A percentile compares a stretch with the other conserved stretches of the same genome.
Evolutionary conservation across 306 rosid genomes (phyloP).

Genomic region (Fragaria nilgerrensis): DNA sequence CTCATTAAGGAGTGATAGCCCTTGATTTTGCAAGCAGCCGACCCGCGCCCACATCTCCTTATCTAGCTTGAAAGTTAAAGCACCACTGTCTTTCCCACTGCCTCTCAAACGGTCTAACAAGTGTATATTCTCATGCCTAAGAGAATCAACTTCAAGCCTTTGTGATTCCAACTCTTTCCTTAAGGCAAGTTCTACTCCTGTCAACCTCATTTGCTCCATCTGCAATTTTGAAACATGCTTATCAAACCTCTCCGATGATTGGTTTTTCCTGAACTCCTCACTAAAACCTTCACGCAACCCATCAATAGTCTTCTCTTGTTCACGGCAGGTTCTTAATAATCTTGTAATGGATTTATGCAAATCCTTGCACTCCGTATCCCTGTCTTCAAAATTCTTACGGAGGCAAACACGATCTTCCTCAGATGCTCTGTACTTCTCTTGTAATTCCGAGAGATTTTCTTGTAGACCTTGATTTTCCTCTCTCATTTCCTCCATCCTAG

Average conservation of each 20-base stretch:
- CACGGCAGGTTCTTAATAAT: conserved; percentile 70
- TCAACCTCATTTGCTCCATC: conserved; percentile 79
- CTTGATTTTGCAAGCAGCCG: conserved; percentile 79
- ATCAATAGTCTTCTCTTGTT: conserved; percentile 84
- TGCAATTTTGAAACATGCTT: conserved; percentile 57
- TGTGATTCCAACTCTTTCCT: conserved; percentile 76
- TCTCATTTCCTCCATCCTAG: conserved; percentile 48
- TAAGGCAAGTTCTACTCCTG: conserved; percentile 73
- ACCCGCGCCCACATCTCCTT: conserved; percentile 68
- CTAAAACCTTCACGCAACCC: conserved; percentile 60
- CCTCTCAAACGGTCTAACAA: conserved; percentile 70
- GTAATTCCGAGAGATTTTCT: conserved; percentile 54
- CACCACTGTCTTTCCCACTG: conserved; percentile 57
- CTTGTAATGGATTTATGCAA: conserved; percentile 72
- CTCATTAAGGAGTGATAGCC: conserved; percentile 68
- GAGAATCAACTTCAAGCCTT: conserved; percentile 77
- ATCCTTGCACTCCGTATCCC: conserved; percentile 82
- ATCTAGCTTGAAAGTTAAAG: conserved; percentile 67
- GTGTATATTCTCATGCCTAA: conserved; percentile 79
- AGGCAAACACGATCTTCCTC: conserved; percentile 60
- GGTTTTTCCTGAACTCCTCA: conserved; percentile 48
- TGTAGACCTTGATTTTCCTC: conserved; percentile 55
- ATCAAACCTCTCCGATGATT: conserved; percentile 50
- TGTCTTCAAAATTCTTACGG: conserved; percentile 62
- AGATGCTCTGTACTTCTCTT: conserved; percentile 51